A percentile compares a stretch with the other conserved stretches of the same genome.
Conservation (phyloP, 192 early-diverging fungal genomes). For the Entrophospora sp. region DNA sequence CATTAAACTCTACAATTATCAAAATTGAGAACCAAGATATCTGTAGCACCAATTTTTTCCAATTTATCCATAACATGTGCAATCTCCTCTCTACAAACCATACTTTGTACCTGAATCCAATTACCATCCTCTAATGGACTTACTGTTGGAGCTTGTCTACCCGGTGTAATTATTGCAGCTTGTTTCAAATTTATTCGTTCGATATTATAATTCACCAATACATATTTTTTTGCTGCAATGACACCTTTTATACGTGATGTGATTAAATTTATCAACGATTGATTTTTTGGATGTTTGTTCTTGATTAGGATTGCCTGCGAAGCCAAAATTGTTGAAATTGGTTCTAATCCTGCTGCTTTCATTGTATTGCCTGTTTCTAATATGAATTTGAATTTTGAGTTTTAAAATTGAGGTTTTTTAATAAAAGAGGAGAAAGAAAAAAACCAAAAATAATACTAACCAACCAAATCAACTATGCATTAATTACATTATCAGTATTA, state of each 20-base stretch:
- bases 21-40: slow-evolving; percentile 80
- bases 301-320: slow-evolving; percentile 88
- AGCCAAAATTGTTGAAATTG: slow-evolving; percentile 71
- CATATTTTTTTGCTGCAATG: slow-evolving; percentile 78
- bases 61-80: slow-evolving; percentile 89
- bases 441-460: slow-evolving; percentile 16
- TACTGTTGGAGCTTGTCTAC: slow-evolving; percentile 87
- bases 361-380: slow-evolving; percentile 98
- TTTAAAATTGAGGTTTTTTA: not conserved
- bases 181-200: slow-evolving; percentile 47
- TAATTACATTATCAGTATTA: slow-evolving; percentile 14
- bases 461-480: slow-evolving; percentile 39
- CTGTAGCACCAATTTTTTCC: slow-evolving; percentile 75
- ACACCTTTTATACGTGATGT: slow-evolving; percentile 83
- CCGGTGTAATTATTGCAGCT: slow-evolving; percentile 77
- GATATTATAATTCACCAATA: slow-evolving; percentile 90
- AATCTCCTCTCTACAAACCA: slow-evolving; percentile 72
- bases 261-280: slow-evolving; percentile 70
- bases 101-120: slow-evolving; percentile 87
- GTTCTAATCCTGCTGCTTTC: slow-evolving; percentile 93
- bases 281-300: slow-evolving; percentile 67
- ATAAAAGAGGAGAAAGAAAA: not conserved
- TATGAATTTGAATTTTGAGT: slow-evolving; percentile 33
- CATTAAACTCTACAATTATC: slow-evolving; percentile 74
- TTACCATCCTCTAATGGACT: slow-evolving; percentile 71